A percentile compares a stretch with the other conserved stretches of the same genome.
Evolutionary conservation across 164 flowering plant genomes (phyloP).

Genomic region (Nymphaea colorata): DNA sequence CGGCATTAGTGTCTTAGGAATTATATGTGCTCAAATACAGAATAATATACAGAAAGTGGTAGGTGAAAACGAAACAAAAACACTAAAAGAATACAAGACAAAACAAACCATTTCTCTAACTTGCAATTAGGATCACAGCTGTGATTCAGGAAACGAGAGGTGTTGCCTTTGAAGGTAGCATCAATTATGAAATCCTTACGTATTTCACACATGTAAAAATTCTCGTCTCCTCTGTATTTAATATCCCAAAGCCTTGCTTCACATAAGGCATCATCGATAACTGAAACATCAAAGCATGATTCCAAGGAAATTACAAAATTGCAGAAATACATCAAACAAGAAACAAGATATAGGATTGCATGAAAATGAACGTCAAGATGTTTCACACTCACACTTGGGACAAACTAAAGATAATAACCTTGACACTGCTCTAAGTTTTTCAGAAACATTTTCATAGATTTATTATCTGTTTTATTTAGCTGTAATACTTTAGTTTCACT

Average conservation of each 20-base stretch:
- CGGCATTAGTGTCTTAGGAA: too few relatives aligned
- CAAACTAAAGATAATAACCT: too few relatives aligned
- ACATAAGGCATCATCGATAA: slow-evolving; percentile 79
- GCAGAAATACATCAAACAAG: not conserved
- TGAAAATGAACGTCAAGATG: too few relatives aligned
- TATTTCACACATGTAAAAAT: slow-evolving; percentile 93
- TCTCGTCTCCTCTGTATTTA: slow-evolving; percentile 55
- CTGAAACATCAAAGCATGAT: slow-evolving; percentile 25
- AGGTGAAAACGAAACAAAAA: not conserved
- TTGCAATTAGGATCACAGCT: slow-evolving; percentile 90
- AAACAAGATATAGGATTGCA: not conserved
- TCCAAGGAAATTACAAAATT: not conserved
- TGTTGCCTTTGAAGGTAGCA: slow-evolving; percentile 90
- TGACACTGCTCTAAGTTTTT: too few relatives aligned
- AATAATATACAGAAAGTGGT: not conserved
- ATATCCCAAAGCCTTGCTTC: slow-evolving; percentile 91
- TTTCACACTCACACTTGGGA: too few relatives aligned
- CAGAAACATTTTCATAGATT: too few relatives aligned
- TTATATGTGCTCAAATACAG: not conserved
- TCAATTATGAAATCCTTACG: slow-evolving; percentile 83
- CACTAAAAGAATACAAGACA: not conserved
- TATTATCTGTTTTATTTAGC: too few relatives aligned
- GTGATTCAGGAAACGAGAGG: slow-evolving; percentile 79
- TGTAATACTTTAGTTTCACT: too few relatives aligned
- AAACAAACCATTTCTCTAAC: slow-evolving; percentile 77